phyloP scores from a whole-genome alignment of 495 filamentous ascomycete species.

The Hyaloscypha finlandica region DNA sequence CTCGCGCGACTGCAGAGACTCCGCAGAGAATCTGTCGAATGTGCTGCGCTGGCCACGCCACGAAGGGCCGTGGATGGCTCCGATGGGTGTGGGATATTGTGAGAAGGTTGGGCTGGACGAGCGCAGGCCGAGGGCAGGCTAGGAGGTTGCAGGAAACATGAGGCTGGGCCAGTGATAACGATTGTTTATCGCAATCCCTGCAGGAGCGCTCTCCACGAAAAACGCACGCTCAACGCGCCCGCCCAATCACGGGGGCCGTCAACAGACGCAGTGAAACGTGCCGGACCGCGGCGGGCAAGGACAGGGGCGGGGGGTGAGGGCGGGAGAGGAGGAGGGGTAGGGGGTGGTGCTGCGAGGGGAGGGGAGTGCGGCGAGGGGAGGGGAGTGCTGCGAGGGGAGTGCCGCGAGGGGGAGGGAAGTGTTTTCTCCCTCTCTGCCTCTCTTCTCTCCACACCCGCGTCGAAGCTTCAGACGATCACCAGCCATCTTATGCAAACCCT shows the following conservation, averaged over 20 bases:
- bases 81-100: not conserved
- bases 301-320: not conserved
- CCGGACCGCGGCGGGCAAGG: not conserved
- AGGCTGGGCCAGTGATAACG: not conserved
- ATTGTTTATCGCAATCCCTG: not conserved
- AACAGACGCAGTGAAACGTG: not conserved
- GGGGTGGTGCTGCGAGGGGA: no score
- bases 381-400: not conserved
- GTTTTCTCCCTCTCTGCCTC: no score
- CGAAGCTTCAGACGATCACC: not conserved
- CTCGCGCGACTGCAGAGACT: not conserved
- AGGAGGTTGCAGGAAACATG: not conserved
- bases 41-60: not conserved
- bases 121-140: not conserved
- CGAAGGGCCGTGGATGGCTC: not conserved
- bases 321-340: not conserved
- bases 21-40: not conserved
- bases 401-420: no score
- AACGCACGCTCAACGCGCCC: not conserved
- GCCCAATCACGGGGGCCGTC: not conserved
- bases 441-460: not conserved
- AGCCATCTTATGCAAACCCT: not conserved
- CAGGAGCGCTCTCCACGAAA: not conserved
- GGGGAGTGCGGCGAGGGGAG: not conserved
- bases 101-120: not conserved